Conservation (phyloP, 805 yeast genomes). For the Sugiyamaella chiloensis region DNA sequence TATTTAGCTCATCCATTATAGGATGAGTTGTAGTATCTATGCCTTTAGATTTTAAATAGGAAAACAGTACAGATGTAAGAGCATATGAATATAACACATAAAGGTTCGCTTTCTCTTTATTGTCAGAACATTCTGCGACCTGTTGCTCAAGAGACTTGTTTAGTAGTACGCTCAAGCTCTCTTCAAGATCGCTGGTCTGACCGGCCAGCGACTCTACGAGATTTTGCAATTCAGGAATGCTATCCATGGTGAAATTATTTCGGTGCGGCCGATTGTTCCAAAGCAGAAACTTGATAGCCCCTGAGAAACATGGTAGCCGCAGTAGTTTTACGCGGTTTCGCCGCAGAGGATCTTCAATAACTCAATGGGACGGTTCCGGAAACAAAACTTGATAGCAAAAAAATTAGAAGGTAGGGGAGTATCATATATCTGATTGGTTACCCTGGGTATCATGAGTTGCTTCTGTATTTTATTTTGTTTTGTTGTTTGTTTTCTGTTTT, state of each 20-base stretch:
- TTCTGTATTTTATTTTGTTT: too few relatives aligned
- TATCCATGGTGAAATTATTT: slow-evolving; percentile 20
- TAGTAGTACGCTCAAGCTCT: slow-evolving; percentile 19
- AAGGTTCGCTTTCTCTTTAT: slow-evolving; percentile 23
- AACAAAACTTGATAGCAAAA: too few relatives aligned
- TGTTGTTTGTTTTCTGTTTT: too few relatives aligned
- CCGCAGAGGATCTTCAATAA: too few relatives aligned
- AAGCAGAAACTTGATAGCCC: too few relatives aligned
- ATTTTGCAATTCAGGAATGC: slow-evolving; percentile 17
- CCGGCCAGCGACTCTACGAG: slow-evolving; percentile 21
- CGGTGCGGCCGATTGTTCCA: too few relatives aligned
- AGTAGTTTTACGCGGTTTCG: too few relatives aligned
- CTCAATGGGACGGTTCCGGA: too few relatives aligned
- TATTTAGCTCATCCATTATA: slow-evolving; percentile 59
- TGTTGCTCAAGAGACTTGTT: slow-evolving; percentile 17
- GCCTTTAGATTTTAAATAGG: slow-evolving; percentile 54
- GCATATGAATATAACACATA: slow-evolving; percentile 23
- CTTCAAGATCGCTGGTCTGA: slow-evolving; percentile 20
- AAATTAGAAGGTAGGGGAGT: too few relatives aligned
- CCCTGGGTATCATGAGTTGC: too few relatives aligned
- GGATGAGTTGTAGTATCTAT: slow-evolving; percentile 55
- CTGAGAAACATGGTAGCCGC: too few relatives aligned
- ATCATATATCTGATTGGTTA: too few relatives aligned
- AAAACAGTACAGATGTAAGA: slow-evolving; percentile 23
- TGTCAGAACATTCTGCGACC: slow-evolving; percentile 17